These are phyloP conservation scores for Endogone sp. DNA, from an alignment of 192 early-diverging fungal genomes.

Conservation along the genomic window DNA sequence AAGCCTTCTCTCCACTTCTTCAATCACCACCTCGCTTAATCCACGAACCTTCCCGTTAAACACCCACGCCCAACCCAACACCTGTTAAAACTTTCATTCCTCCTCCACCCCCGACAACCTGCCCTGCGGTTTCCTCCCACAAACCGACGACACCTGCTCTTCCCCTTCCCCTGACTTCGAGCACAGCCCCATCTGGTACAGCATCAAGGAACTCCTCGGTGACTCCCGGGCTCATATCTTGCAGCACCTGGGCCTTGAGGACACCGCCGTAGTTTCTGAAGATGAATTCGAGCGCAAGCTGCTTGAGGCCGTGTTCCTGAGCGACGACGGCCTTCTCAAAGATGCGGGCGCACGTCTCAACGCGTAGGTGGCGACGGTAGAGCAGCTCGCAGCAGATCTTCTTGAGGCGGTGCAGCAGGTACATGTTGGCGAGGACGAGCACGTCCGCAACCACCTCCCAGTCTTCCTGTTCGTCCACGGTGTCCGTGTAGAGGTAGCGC, in stretches of 20 bases:
- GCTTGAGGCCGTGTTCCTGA: slow-evolving; percentile 48
- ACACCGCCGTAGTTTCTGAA: slow-evolving; percentile 48
- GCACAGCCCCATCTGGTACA: slow-evolving; percentile 43
- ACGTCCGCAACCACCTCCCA: slow-evolving; percentile 44
- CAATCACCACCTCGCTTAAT: too few species aligned
- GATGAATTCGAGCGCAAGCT: slow-evolving; percentile 44
- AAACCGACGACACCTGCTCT: neutral
- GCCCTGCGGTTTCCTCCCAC: slow-evolving; percentile 2
- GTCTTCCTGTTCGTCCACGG: slow-evolving; percentile 31
- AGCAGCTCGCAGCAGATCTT: slow-evolving; percentile 49
- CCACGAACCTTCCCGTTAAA: neutral
- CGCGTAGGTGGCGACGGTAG: slow-evolving; percentile 37
- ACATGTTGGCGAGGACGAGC: slow-evolving; percentile 55
- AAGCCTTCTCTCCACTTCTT: too few species aligned
- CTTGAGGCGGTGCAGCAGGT: slow-evolving; percentile 49
- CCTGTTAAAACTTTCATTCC: slow-evolving; percentile 7
- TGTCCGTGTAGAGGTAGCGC: slow-evolving; percentile 56
- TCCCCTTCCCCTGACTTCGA: slow-evolving; percentile 28
- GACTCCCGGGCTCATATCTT: slow-evolving; percentile 30
- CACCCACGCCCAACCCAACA: slow-evolving; percentile 12
- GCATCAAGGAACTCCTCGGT: slow-evolving; percentile 42
- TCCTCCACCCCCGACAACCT: slow-evolving; percentile 2
- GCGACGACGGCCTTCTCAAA: slow-evolving; percentile 50
- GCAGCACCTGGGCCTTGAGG: slow-evolving; percentile 45
- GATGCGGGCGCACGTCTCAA: slow-evolving; percentile 47